These are phyloP conservation scores for Sequoia sempervirens DNA, from an alignment of 75 land plant genomes.

Conservation along the genomic window DNA sequence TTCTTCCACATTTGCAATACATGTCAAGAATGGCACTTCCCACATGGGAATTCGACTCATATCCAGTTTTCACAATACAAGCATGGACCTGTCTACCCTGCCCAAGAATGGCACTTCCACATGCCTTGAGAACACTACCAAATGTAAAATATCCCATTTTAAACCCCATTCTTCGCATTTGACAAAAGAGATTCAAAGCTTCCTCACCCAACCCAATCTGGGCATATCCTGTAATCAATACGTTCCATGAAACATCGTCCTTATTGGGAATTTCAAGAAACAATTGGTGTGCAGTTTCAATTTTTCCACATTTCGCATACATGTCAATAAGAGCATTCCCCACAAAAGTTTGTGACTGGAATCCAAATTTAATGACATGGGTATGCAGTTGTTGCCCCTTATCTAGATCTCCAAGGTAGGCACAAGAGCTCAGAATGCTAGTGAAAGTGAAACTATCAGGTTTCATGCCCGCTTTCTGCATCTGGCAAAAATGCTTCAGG, in stretches of 20 bases:
- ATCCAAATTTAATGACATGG: slow-evolving; percentile 13
- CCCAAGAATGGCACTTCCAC: background rate
- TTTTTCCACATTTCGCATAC: slow-evolving; percentile 12
- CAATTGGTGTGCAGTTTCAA: slow-evolving; percentile 12
- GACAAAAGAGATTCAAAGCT: slow-evolving; percentile 16
- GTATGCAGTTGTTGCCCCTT: slow-evolving; percentile 8
- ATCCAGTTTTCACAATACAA: slow-evolving; percentile 20
- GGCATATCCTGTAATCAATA: slow-evolving; percentile 15
- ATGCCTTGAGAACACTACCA: slow-evolving; percentile 30
- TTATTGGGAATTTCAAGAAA: slow-evolving; percentile 17
- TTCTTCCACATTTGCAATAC: slow-evolving; percentile 32
- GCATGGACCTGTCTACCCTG: slow-evolving; percentile 25
- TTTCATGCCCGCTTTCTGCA: slow-evolving; percentile 1
- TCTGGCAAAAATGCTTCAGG: slow-evolving; percentile 5
- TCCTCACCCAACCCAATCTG: slow-evolving; percentile 18
- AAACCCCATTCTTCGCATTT: slow-evolving; percentile 14
- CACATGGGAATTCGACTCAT: slow-evolving; percentile 15
- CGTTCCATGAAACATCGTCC: slow-evolving; percentile 25
- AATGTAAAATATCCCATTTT: slow-evolving; percentile 19
- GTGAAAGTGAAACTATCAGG: slow-evolving; percentile 3
- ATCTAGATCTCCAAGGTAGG: background rate
- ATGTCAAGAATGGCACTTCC: slow-evolving; percentile 31
- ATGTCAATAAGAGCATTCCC: slow-evolving; percentile 14
- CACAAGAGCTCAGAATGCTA: slow-evolving; percentile 14
- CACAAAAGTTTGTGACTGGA: background rate